Conservation (phyloP, 345 rosid genomes). For the Eutrema yunnanense region DNA sequence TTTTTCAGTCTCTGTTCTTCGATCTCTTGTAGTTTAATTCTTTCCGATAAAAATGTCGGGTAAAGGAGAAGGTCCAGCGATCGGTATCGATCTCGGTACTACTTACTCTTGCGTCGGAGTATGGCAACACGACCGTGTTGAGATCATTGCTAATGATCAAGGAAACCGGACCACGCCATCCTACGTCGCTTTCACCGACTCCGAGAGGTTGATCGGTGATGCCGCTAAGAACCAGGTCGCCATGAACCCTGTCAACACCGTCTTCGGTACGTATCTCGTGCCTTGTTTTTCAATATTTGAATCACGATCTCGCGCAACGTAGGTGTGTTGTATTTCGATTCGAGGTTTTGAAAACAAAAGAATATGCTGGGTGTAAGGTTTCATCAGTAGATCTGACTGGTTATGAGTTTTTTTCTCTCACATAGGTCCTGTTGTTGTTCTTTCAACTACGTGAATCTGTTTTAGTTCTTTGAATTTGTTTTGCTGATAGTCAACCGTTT, state of each 20-base stretch:
- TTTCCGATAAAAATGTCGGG: conserved; percentile 43
- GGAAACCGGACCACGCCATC: conserved; percentile 74
- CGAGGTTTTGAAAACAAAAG: not conserved
- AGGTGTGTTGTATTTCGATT: conserved; percentile 9
- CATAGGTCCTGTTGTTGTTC: not conserved
- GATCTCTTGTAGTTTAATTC: not conserved
- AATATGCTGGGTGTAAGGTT: not conserved
- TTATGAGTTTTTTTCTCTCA: not conserved
- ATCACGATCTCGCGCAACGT: not conserved
- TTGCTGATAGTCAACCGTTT: not conserved
- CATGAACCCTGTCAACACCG: conserved; percentile 70
- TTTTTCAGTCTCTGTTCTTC: not conserved
- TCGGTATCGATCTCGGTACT: conserved; percentile 71
- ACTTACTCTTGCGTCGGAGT: conserved; percentile 76
- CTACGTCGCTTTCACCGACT: conserved; percentile 57
- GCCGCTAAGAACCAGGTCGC: conserved; percentile 85
- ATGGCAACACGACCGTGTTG: conserved; percentile 78
- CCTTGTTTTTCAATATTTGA: not conserved
- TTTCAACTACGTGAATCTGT: not conserved
- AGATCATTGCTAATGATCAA: conserved; percentile 74
- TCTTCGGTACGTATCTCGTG: conserved; percentile 42
- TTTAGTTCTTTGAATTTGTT: not conserved
- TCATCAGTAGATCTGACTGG: not conserved
- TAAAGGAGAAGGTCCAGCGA: conserved; percentile 78
- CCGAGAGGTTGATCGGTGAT: conserved; percentile 72